These are phyloP conservation scores for Scheffersomyces coipomensis DNA, from an alignment of 805 yeast genomes.

Conservation along the genomic window DNA sequence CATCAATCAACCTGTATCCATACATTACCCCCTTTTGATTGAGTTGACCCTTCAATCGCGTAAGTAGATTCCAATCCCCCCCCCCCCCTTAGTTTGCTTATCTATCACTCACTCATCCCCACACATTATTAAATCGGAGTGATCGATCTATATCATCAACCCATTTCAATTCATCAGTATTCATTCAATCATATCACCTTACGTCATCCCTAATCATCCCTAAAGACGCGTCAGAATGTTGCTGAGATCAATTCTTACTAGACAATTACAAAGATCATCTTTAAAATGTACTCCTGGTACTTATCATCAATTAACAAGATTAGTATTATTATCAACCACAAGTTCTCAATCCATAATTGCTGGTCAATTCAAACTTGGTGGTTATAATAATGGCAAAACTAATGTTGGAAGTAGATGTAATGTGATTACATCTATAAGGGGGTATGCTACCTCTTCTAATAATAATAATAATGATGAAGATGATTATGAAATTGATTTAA, in stretches of 20 bases:
- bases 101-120: no score
- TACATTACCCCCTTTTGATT: no score
- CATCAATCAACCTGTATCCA: no score
- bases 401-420: no score
- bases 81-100: neutral
- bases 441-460: neutral
- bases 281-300: neutral
- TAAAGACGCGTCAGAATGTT: neutral
- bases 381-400: no score
- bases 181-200: no score
- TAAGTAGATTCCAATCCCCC: neutral
- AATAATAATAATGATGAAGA: neutral
- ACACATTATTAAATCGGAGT: no score
- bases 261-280: neutral
- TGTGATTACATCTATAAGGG: neutral
- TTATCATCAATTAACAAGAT: no score
- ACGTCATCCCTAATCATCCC: no score
- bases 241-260: neutral
- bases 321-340: no score
- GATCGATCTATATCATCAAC: no score
- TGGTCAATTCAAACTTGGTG: neutral
- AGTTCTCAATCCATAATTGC: no score
- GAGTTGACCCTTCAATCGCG: neutral
- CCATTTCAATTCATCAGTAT: neutral
- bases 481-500: slow-evolving; percentile 23